A percentile compares a stretch with the other conserved stretches of the same genome.
These are phyloP conservation scores for Alternaria ethzedia DNA, from an alignment of 2,329 filamentous ascomycete species.

Conservation along the genomic window DNA sequence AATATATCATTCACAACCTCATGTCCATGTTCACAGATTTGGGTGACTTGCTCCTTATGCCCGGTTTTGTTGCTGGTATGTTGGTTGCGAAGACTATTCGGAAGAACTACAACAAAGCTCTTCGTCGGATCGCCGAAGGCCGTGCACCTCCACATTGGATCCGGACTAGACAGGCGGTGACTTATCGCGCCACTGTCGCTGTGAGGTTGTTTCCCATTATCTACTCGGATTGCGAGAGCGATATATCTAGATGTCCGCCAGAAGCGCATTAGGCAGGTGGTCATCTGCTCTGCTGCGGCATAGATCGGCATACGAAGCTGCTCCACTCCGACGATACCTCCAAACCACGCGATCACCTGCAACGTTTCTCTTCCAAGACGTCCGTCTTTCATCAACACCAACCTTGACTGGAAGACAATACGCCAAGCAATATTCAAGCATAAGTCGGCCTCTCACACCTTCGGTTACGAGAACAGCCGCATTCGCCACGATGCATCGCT, in stretches of 20 bases:
- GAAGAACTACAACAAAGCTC: background rate
- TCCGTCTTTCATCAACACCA: background rate
- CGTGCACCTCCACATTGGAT: conserved; percentile 4
- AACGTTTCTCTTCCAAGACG: background rate
- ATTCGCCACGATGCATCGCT: conserved; percentile 29
- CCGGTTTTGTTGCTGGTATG: background rate
- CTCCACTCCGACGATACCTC: conserved; percentile 17
- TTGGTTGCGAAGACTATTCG: background rate
- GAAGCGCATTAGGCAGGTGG: conserved; percentile 17
- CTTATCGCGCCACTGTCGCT: background rate
- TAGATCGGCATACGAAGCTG: conserved; percentile 21
- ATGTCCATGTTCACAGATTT: too few relatives aligned
- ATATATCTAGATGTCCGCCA: conserved; percentile 6
- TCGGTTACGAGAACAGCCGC: background rate
- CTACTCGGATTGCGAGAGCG: background rate
- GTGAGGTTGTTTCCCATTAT: background rate
- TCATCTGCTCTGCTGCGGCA: conserved; percentile 13
- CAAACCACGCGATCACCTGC: conserved; percentile 9
- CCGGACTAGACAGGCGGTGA: background rate
- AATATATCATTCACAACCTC: conserved; percentile 3
- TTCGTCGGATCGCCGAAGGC: conserved; percentile 4
- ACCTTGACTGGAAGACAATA: background rate
- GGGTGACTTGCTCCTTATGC: background rate
- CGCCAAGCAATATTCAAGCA: background rate
- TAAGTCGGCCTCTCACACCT: background rate